Conservation (phyloP, 441 rosid genomes). For the Mallotus repandus region DNA sequence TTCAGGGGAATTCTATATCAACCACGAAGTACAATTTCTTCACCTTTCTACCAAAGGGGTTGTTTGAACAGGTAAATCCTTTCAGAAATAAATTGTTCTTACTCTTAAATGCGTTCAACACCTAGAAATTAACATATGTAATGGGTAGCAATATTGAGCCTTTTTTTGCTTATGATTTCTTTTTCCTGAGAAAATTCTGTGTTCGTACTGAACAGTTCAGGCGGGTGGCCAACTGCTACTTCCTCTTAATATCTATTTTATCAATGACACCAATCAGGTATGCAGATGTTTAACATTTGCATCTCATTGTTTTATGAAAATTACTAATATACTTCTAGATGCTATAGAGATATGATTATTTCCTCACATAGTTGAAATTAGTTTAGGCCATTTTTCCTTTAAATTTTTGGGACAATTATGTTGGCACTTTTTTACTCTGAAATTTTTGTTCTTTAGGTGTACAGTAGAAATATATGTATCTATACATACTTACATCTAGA, state of each 20-base stretch:
- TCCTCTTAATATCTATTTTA: slow-evolving; percentile 85
- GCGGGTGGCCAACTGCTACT: slow-evolving; percentile 97
- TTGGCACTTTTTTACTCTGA: background rate
- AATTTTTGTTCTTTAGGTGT: background rate
- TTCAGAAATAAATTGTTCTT: slow-evolving; percentile 2
- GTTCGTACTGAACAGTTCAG: slow-evolving; percentile 78
- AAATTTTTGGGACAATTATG: background rate
- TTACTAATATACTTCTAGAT: slow-evolving; percentile 3
- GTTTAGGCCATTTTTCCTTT: background rate
- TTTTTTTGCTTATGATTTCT: slow-evolving; percentile 2
- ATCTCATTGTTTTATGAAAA: slow-evolving; percentile 7
- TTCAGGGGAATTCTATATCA: slow-evolving; percentile 90
- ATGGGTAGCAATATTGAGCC: background rate
- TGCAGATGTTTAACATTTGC: slow-evolving; percentile 9
- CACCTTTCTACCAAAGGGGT: slow-evolving; percentile 92
- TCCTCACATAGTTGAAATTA: background rate
- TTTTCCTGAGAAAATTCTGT: slow-evolving; percentile 38
- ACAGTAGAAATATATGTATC: background rate
- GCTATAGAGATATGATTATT: background rate
- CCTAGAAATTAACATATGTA: background rate
- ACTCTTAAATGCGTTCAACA: background rate
- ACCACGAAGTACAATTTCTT: slow-evolving; percentile 97
- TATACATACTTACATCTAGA: background rate
- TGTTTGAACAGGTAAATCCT: slow-evolving; percentile 86
- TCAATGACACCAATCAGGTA: slow-evolving; percentile 98